Conservation (phyloP, 2,329 filamentous ascomycete species). For the Aspergillus latus region DNA sequence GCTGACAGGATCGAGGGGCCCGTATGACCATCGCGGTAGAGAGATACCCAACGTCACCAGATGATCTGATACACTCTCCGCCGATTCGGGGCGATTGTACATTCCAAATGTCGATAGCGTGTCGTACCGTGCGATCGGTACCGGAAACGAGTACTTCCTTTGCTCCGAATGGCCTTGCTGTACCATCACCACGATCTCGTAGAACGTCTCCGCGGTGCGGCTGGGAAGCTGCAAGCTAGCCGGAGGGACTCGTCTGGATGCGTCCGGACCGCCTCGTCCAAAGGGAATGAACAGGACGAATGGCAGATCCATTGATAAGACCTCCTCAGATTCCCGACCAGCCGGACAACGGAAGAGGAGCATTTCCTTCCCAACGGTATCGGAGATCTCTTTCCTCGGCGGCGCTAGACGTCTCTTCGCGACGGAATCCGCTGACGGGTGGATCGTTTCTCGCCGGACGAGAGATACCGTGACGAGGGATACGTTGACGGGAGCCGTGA, state of each 20-base stretch:
- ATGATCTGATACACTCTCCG: constrained; percentile 82
- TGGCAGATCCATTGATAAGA: constrained; percentile 93
- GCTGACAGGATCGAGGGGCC: constrained; percentile 88
- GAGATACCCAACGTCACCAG: constrained; percentile 89
- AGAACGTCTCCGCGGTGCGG: constrained; percentile 93
- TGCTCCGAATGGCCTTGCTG: constrained; percentile 86
- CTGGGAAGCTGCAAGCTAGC: constrained; percentile 87
- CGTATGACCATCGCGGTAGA: constrained; percentile 93
- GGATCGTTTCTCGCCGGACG: constrained; percentile 91
- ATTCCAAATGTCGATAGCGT: constrained; percentile 98
- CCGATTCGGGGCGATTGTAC: constrained; percentile 95
- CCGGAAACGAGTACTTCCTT: constrained; percentile 86
- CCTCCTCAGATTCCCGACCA: constrained; percentile 80
- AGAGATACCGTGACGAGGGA: constrained; percentile 93
- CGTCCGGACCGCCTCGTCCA: constrained; percentile 85
- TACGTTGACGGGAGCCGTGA: constrained; percentile 83
- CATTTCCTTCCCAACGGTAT: constrained; percentile 94
- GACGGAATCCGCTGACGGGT: constrained; percentile 91
- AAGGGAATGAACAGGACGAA: constrained; percentile 98
- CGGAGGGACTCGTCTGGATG: constrained; percentile 83
- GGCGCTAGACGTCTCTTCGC: constrained; percentile 89
- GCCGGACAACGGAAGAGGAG: constrained; percentile 82
- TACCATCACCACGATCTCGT: constrained; percentile 93
- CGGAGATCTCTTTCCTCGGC: constrained; percentile 83
- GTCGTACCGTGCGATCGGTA: constrained; percentile 90